A percentile compares a stretch with the other conserved stretches of the same genome.
phyloP scores from a whole-genome alignment of 2,329 filamentous ascomycete genomes.

The Paracorniculantispora psalliotae region DNA sequence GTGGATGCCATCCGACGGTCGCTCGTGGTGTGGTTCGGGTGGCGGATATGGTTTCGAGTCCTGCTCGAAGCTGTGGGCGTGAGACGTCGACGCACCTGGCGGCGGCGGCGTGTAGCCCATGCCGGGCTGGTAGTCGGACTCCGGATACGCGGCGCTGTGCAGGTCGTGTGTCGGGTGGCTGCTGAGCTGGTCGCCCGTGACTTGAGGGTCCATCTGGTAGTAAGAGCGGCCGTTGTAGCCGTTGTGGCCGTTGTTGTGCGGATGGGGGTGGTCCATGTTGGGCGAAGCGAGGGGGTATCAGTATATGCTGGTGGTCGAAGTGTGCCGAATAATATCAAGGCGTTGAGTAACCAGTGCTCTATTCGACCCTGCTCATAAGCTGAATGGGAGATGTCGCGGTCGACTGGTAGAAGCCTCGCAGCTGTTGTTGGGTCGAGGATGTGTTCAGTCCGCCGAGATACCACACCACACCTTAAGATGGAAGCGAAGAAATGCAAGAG shows the following conservation, averaged over 20 bases:
- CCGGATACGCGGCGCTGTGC: slow-evolving; percentile 8
- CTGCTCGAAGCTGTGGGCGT: not conserved
- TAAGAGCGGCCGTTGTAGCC: not conserved
- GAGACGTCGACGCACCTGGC: not conserved
- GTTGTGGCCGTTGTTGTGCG: not conserved
- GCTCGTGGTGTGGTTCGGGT: not conserved
- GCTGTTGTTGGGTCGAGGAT: not conserved
- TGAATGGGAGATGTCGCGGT: not conserved
- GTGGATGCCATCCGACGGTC: not conserved
- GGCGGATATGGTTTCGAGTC: slow-evolving; percentile 1
- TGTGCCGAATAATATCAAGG: not conserved
- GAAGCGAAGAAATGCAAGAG: not conserved
- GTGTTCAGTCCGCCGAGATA: not conserved
- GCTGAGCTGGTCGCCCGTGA: slow-evolving; percentile 7
- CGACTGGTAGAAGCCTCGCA: not conserved
- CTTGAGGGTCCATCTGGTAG: slow-evolving; percentile 2
- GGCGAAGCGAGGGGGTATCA: not conserved
- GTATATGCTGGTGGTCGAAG: no score
- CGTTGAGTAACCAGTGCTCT: not conserved
- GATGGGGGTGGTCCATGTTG: not conserved
- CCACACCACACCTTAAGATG: no score
- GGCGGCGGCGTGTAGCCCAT: not conserved
- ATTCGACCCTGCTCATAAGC: not conserved
- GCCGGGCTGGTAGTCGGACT: not conserved
- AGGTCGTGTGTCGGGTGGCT: slow-evolving; percentile 7